These are phyloP conservation scores for Salmacisia buchloeana DNA, from an alignment of 1,284 basidiomycete genomes.

Conservation along the genomic window DNA sequence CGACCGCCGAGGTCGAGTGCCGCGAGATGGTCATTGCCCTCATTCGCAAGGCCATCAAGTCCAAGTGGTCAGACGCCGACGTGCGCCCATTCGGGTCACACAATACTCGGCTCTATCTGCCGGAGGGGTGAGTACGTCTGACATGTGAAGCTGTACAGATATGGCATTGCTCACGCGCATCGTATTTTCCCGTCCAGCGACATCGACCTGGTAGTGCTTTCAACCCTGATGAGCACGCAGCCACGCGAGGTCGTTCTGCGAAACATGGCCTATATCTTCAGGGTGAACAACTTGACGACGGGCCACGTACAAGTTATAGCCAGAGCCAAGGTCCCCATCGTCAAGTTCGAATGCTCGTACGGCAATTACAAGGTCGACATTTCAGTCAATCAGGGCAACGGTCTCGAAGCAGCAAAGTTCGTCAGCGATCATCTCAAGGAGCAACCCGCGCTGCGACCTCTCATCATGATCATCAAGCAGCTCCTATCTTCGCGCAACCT, in stretches of 20 bases:
- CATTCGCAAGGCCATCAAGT: constrained; percentile 65
- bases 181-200: constrained; percentile 52
- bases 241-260: constrained; percentile 51
- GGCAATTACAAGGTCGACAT: constrained; percentile 54
- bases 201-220: constrained; percentile 59
- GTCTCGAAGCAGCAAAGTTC: constrained; percentile 72
- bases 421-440: constrained; percentile 73
- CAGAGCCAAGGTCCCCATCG: constrained; percentile 83
- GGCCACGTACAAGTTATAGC: constrained; percentile 71
- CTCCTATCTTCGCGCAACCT: constrained; percentile 83
- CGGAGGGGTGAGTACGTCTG: constrained; percentile 70
- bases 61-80: constrained; percentile 70
- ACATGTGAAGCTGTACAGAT: constrained; percentile 25
- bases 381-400: constrained; percentile 58
- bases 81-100: constrained; percentile 88
- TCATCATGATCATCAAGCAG: constrained; percentile 73
- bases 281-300: constrained; percentile 54
- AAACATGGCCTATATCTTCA: constrained; percentile 52
- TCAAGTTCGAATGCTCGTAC: constrained; percentile 78
- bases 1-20: constrained; percentile 74
- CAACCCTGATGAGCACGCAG: constrained; percentile 46
- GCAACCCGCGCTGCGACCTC: constrained; percentile 65
- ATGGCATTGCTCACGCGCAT: constrained; percentile 25
- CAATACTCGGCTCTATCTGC: constrained; percentile 89
- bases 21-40: constrained; percentile 70